Evolutionary conservation across 2,329 filamentous ascomycete species (phyloP).

Genomic region (Aspergillus sp.): DNA sequence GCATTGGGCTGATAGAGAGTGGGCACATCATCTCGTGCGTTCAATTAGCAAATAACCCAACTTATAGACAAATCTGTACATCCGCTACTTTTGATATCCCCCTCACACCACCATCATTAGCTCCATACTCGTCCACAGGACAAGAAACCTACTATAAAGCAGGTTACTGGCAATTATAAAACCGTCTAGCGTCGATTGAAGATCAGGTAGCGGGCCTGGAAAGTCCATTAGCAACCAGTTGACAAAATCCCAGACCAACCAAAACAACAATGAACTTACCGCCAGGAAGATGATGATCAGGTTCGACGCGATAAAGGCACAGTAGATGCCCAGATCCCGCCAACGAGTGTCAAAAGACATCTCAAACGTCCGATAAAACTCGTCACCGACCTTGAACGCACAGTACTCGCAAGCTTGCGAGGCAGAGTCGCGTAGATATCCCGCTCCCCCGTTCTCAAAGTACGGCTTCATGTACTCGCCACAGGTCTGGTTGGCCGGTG

Average conservation of each 20-base stretch:
- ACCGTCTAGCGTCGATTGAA: constrained; percentile 3
- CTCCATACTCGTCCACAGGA: not conserved
- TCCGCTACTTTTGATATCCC: not conserved
- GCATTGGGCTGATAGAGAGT: not conserved
- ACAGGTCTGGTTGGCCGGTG: constrained; percentile 66
- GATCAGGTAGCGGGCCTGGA: constrained; percentile 3
- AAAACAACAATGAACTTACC: constrained; percentile 38
- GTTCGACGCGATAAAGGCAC: constrained; percentile 75
- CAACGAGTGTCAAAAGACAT: constrained; percentile 69
- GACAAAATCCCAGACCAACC: not conserved
- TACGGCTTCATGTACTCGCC: constrained; percentile 73
- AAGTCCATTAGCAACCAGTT: not conserved
- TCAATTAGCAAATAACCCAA: no score
- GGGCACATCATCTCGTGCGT: no score
- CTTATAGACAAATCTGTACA: not conserved
- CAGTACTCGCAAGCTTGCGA: constrained; percentile 76
- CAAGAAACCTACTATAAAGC: not conserved
- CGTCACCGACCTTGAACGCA: constrained; percentile 73
- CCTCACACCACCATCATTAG: not conserved
- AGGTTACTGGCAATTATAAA: not conserved
- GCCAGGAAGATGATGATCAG: constrained; percentile 63
- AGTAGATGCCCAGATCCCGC: constrained; percentile 78
- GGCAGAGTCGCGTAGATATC: constrained; percentile 68
- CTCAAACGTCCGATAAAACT: constrained; percentile 71
- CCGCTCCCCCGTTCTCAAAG: constrained; percentile 65